Percentiles rank a stretch among this genome's conserved stretches.
Evolutionary conservation across 768 basidiomycete genomes (phyloP).

Genomic region (Pulveroboletus sp.): DNA sequence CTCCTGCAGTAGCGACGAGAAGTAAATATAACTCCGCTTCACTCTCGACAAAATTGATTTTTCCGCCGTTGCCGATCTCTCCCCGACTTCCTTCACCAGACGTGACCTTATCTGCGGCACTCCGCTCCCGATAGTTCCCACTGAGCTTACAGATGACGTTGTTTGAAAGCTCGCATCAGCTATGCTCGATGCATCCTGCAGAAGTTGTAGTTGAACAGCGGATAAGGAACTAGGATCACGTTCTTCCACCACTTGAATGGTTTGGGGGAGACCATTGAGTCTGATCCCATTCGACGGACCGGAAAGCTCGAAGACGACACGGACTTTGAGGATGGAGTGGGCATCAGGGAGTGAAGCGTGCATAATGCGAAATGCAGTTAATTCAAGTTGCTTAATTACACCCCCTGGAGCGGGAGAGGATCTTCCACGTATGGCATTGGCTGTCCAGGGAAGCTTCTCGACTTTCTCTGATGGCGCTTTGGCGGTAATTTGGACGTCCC

Average conservation of each 20-base stretch:
- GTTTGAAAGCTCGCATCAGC: conserved; percentile 67
- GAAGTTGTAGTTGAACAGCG: conserved; percentile 40
- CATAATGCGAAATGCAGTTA: conserved; percentile 59
- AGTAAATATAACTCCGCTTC: conserved; percentile 94
- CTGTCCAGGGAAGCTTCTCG: conserved; percentile 72
- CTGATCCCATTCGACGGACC: conserved; percentile 73
- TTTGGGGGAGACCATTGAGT: conserved; percentile 81
- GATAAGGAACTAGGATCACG: conserved; percentile 58
- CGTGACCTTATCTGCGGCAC: conserved; percentile 25
- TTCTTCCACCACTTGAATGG: conserved; percentile 62
- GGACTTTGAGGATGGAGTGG: conserved; percentile 79
- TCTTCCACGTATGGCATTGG: conserved; percentile 50
- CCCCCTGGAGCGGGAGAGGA: conserved; percentile 28
- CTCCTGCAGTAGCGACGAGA: conserved; percentile 93
- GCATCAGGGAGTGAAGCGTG: conserved; percentile 72
- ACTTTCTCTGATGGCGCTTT: conserved; percentile 73
- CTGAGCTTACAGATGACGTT: conserved; percentile 55
- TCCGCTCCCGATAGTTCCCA: conserved; percentile 43
- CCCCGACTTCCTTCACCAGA: conserved; percentile 41
- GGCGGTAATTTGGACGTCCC: conserved; percentile 81
- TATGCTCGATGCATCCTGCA: conserved; percentile 72
- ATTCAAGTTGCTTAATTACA: conserved; percentile 42
- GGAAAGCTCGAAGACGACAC: conserved; percentile 77
- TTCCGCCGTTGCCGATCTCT: conserved; percentile 57
- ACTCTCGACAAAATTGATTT: conserved; percentile 86